Conservation (phyloP, 768 basidiomycete species). For the Kwoniella sp. region DNA sequence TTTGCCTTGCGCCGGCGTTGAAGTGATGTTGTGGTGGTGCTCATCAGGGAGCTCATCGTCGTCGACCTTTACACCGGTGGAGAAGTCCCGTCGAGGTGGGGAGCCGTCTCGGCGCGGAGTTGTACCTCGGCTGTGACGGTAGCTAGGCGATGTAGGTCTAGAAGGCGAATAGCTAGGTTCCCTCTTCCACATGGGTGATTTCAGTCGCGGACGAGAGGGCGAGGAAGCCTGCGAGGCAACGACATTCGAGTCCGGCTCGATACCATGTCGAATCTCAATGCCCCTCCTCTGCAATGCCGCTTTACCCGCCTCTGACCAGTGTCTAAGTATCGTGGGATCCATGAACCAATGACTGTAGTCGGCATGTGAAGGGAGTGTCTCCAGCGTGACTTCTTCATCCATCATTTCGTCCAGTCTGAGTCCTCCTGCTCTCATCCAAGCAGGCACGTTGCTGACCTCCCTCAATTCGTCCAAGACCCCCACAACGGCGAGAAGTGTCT, state of each 20-base stretch:
- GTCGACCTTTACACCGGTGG: neutral
- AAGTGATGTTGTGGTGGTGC: neutral
- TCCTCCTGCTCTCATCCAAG: slow-evolving; percentile 51
- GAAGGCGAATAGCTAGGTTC: slow-evolving; percentile 19
- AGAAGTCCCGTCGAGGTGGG: neutral
- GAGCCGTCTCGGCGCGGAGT: neutral
- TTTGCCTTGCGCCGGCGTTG: neutral
- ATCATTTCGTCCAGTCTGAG: slow-evolving; percentile 8
- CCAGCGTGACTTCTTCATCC: slow-evolving; percentile 12
- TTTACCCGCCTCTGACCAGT: slow-evolving; percentile 39
- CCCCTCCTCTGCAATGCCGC: slow-evolving; percentile 33
- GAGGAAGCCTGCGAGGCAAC: neutral
- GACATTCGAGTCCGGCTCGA: slow-evolving; percentile 5
- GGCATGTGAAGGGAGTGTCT: slow-evolving; percentile 37
- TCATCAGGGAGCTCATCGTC: neutral
- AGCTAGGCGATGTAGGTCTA: slow-evolving; percentile 5
- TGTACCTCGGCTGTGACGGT: neutral
- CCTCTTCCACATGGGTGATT: neutral
- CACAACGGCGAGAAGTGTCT: slow-evolving; percentile 47
- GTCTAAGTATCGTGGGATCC: slow-evolving; percentile 13
- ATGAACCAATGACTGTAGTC: slow-evolving; percentile 42
- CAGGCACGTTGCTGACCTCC: slow-evolving; percentile 44
- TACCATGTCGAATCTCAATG: slow-evolving; percentile 31
- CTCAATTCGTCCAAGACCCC: slow-evolving; percentile 48
- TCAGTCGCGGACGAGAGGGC: neutral